Evolutionary conservation across 2,329 filamentous ascomycete genomes (phyloP).

Genomic region (Pleurostoma richardsiae): DNA sequence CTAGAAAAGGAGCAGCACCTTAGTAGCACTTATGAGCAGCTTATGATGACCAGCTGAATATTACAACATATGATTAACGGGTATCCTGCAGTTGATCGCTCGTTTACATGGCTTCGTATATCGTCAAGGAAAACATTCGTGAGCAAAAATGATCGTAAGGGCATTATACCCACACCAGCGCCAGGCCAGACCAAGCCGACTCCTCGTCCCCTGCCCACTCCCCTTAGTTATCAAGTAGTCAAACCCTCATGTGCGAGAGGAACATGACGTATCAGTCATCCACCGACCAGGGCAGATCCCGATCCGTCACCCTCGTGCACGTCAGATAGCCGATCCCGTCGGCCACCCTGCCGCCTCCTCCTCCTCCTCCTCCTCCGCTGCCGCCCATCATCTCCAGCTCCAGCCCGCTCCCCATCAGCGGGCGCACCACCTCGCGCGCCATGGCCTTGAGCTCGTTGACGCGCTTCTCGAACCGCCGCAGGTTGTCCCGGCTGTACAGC

Average conservation of each 20-base stretch:
- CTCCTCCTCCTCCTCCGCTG: constrained; percentile 18
- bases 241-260: too few relatives aligned
- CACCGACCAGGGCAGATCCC: constrained; percentile 45
- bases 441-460: constrained; percentile 85
- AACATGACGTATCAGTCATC: constrained; percentile 19
- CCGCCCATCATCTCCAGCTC: constrained; percentile 65
- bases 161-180: too few relatives aligned
- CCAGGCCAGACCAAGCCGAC: neutral
- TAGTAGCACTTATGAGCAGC: neutral
- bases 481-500: constrained; percentile 79
- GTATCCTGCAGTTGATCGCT: constrained; percentile 4
- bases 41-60: neutral
- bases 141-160: neutral
- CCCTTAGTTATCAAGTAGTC: too few relatives aligned
- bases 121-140: constrained; percentile 6
- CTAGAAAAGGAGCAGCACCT: neutral
- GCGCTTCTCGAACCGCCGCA: constrained; percentile 78
- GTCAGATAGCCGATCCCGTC: constrained; percentile 44
- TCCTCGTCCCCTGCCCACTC: neutral
- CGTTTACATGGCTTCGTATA: constrained; percentile 11
- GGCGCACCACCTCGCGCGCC: constrained; percentile 76
- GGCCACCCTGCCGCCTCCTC: constrained; percentile 30
- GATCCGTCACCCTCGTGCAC: constrained; percentile 41
- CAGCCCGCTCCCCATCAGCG: constrained; percentile 79
- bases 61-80: constrained; percentile 1